Evolutionary conservation across 2,329 filamentous ascomycete genomes (phyloP).

Genomic region (Trichophyton benhamiae): DNA sequence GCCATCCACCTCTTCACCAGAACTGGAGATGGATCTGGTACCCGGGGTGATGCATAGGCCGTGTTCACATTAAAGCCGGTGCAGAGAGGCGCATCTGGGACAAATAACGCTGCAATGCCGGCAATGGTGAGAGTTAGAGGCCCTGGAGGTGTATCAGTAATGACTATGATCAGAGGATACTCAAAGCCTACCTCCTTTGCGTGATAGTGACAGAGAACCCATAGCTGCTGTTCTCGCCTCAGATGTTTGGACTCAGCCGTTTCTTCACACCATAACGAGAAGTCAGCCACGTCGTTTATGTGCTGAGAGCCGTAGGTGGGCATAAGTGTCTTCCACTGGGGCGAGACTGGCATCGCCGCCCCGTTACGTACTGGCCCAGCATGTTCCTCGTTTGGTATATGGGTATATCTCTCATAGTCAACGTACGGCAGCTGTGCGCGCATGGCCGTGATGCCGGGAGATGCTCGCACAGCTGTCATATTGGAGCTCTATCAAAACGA

Average conservation of each 20-base stretch:
- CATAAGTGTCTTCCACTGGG: not conserved
- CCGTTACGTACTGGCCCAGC: not conserved
- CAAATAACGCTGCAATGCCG: not conserved
- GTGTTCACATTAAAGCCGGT: not conserved
- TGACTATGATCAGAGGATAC: not conserved
- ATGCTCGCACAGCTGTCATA: not conserved
- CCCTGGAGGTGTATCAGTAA: not conserved
- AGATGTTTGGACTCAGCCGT: not conserved
- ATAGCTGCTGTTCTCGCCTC: not conserved
- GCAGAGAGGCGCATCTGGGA: not conserved
- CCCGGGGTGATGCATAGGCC: not conserved
- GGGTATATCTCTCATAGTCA: not conserved
- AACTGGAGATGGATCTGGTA: not conserved
- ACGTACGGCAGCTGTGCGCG: not conserved
- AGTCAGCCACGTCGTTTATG: not conserved
- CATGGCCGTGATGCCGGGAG: not conserved
- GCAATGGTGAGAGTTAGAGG: constrained; percentile 1
- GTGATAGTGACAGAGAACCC: not conserved
- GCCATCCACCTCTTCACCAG: not conserved
- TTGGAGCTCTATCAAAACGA: too few species aligned
- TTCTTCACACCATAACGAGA: not conserved
- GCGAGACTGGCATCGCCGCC: too few species aligned
- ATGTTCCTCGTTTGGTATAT: not conserved
- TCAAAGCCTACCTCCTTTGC: not conserved
- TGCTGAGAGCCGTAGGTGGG: not conserved